Evolutionary conservation across 345 rosid genomes (phyloP), one percentile per base, ranked within the genome.

Genomic region (Gossypium australe): DNA sequence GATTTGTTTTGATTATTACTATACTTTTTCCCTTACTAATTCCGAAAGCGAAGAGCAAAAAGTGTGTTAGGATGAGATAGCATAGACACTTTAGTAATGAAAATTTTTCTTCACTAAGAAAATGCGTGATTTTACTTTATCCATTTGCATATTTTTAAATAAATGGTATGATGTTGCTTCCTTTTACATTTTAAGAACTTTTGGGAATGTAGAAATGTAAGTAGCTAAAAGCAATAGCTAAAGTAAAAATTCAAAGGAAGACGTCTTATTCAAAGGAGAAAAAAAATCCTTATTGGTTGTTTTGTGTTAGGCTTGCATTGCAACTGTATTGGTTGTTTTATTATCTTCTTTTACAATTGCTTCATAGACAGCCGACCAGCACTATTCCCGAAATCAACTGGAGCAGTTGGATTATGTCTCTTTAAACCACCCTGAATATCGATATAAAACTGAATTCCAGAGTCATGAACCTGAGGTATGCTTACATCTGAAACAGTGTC

Each of bases 391-490:
- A 73, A 72, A 71, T 24, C 82, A 89, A 78, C 75, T 87, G 82
- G 91, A 89, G 85, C 79, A 66, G 38, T 65, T 73, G 83, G 91
- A 89, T 72, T 77, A 18, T 59, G 41, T 73, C 69, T 47, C 80
- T 25, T 8, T 80, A 22, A 62, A 61, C 67, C 83, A 79, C 61
- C 90, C 90, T 18, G 83, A 77, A 49, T 87, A 86, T 75, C 87
- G 64, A 11, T 87, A 87, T 73, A 86, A 86, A 80, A 86, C 89
- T 2, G 94, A 89, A 73, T 89, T 89, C 82, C 91, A 85, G 83
- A 87, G 91, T 73, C 91, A 89, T 66, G 91, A 89, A 82, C 91
- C 94, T 18, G 90, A 86, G 94, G 94, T 89, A 55, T 43, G 65
- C 22, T 27, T 75, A 64, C 22, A 53, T n/a, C 10, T 27, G 20